Evolutionary conservation across 306 rosid genomes (phyloP).

Genomic region (Fagus sylvatica): DNA sequence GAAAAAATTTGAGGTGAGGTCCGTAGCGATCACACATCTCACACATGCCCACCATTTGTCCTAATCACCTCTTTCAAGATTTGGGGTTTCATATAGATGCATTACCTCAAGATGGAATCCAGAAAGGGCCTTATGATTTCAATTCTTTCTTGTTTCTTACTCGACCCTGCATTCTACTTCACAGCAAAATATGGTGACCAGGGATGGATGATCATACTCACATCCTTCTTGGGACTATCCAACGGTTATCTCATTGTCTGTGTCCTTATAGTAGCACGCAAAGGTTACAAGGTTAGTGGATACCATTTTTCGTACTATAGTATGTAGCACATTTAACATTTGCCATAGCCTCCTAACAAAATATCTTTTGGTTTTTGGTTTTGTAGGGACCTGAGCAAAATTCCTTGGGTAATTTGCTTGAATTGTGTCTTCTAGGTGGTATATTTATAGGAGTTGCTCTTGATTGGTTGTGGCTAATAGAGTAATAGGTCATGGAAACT

Average conservation of each 20-base stretch:
- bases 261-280: slow-evolving; percentile 70
- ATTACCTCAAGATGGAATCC: slow-evolving; percentile 68
- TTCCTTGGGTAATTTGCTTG: slow-evolving; percentile 84
- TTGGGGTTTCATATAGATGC: no score
- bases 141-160: slow-evolving; percentile 45
- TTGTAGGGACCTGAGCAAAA: slow-evolving; percentile 91
- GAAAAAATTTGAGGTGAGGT: no score
- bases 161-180: slow-evolving; percentile 77
- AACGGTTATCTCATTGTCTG: slow-evolving; percentile 86
- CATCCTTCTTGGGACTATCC: slow-evolving; percentile 66
- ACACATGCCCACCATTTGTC: no score
- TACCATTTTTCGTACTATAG: background rate
- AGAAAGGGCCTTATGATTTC: slow-evolving; percentile 56
- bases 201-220: slow-evolving; percentile 84
- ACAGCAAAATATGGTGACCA: slow-evolving; percentile 82
- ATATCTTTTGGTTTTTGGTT: background rate
- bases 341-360: background rate
- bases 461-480: slow-evolving; percentile 88
- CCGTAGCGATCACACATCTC: no score
- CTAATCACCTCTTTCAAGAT: no score
- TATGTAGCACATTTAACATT: background rate
- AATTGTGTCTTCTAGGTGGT: slow-evolving; percentile 56
- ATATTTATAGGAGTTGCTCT: slow-evolving; percentile 68
- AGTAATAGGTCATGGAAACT: slow-evolving; percentile 50
- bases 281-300: slow-evolving; percentile 63